Percentiles rank a stretch among this genome's conserved stretches.
phyloP scores from a whole-genome alignment of 192 early-diverging fungal genomes.

The Jimgerdemannia lactiflua region DNA sequence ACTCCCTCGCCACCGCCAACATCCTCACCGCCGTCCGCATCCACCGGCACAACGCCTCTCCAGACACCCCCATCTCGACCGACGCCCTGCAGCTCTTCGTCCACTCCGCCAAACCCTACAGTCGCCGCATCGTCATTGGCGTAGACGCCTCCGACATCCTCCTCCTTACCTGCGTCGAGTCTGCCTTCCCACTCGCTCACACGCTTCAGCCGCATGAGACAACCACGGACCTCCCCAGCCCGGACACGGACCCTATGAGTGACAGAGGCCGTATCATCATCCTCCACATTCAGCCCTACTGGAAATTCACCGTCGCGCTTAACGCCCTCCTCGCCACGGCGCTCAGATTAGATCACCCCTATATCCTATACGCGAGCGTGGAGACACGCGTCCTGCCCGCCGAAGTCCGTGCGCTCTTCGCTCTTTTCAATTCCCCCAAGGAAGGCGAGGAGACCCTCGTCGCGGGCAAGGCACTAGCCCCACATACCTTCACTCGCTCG shows the following conservation, averaged over 20 bases:
- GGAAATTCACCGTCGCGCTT: not conserved
- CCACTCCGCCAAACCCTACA: not conserved
- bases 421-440: not conserved
- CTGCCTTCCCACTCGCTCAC: not conserved
- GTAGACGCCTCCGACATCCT: not conserved
- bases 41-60: not conserved
- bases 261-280: not conserved
- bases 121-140: not conserved
- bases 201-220: not conserved
- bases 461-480: not conserved
- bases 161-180: not conserved
- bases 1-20: not conserved
- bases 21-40: conserved; percentile 3
- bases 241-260: not conserved
- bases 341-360: not conserved
- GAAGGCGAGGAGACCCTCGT: not conserved
- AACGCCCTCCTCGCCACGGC: not conserved
- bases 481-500: not conserved
- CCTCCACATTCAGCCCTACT: not conserved
- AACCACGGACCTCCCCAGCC: not conserved
- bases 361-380: not conserved
- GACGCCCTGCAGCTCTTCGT: not conserved
- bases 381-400: not conserved
- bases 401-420: not conserved
- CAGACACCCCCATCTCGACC: not conserved